Percentiles rank a stretch among this genome's conserved stretches.
Conservation (phyloP, 2,329 filamentous ascomycete species). For the Botrytis sinoallii region DNA sequence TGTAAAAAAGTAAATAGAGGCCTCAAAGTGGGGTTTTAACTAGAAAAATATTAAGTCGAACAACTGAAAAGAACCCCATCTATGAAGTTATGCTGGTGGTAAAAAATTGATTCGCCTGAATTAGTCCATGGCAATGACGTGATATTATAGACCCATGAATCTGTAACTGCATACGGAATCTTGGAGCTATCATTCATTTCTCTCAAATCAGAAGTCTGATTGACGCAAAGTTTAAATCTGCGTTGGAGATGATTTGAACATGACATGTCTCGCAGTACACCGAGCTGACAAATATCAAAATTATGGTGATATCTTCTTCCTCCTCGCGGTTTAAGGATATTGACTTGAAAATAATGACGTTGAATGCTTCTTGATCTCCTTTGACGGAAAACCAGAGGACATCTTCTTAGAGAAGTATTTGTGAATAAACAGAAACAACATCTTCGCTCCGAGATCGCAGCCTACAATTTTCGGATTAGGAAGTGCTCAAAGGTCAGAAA, state of each 20-base stretch:
- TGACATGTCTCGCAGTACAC: rapidly evolving
- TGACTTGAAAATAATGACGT: background rate
- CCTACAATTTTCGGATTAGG: background rate
- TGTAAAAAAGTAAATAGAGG: no score
- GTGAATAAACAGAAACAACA: rapidly evolving
- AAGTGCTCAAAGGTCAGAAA: rapidly evolving
- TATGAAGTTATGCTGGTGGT: background rate
- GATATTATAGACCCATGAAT: background rate
- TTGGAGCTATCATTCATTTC: background rate
- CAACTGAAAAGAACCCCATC: no score
- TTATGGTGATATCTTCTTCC: no score
- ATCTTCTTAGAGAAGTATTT: rapidly evolving
- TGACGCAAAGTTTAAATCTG: background rate
- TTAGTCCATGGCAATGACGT: no score
- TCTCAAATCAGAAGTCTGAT: background rate
- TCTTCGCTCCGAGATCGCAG: background rate
- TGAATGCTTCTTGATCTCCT: rapidly evolving
- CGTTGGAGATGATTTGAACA: background rate
- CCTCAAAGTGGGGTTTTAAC: rapidly evolving
- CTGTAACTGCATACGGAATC: background rate
- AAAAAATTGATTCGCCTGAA: no score
- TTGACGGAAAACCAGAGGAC: background rate
- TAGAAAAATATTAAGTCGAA: rapidly evolving
- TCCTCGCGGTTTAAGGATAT: rapidly evolving
- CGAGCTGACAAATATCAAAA: background rate